Base-by-base conservation (phyloP, 2,329 filamentous ascomycete species). In the Camptophora hylomeconis region DNA sequence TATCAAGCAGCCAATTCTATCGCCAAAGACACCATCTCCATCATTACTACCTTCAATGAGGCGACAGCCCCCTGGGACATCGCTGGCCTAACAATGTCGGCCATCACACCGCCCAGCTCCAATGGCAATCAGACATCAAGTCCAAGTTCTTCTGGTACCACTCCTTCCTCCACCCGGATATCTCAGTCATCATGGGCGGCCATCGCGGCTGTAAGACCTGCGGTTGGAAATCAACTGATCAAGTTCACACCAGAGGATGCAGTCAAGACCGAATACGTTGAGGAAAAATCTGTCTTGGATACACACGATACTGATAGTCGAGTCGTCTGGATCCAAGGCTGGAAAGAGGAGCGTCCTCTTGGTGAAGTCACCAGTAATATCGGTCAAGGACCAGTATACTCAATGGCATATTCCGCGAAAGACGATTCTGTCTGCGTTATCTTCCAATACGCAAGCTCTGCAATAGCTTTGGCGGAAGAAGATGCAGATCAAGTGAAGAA, bases 371-470 rank as follows among this genome's bases (percentile, higher is more conserved):
- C 56, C 8, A 44, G 47, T 14, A 45, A 47, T 19, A 56, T 60
- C 33, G 46, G 45, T 30, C 50, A 55, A 32, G 56, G 56, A 9
- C 48, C 56, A 3, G 39, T 60, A 23, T 51, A 50, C 28, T 52
- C 53, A n/a, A 48, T 59, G 25, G 45, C 46, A 6, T 45, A 53
- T 17, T 45, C 51, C 16, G 41, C 41, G 18, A 33, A 39, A 12
- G 43, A 47, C 24, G 40, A 37, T 25, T 49, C 45, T 21, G 48
- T 50, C 5, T 48, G 49, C 12, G 46, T 58, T 30, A 48, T 51
- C 24, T 59, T 60, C 38, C 52, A 54, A 37, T 44, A 54, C 31
- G 47, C 52, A 13, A 36, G 40, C 10, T 49, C 56, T 24, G 56
- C 55, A 5, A 31, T 47, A 23, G 40, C 44, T 4, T 52, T 60